phyloP scores from a whole-genome alignment of 169 alveolate species.

The Babesia bovis region DNA sequence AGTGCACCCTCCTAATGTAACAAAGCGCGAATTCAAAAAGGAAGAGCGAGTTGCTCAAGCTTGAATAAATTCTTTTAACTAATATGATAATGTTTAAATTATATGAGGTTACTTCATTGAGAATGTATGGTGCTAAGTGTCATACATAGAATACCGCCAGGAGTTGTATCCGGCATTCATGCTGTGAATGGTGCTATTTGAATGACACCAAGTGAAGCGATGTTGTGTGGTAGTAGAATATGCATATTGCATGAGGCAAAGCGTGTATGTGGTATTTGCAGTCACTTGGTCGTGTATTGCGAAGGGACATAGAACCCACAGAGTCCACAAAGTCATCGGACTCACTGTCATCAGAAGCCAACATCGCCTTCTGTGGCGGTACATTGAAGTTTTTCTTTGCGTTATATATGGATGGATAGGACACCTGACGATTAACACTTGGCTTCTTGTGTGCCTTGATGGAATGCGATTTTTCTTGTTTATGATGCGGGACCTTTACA shows the following conservation, averaged over 20 bases:
- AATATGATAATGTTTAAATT: no score
- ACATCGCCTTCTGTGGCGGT: not conserved
- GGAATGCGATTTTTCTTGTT: not conserved
- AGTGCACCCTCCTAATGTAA: not conserved
- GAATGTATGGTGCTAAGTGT: no score
- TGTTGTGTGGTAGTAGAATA: slow-evolving; percentile 18
- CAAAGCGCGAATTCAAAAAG: slow-evolving; percentile 9
- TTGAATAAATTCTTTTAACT: not conserved
- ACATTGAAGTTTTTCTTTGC: slow-evolving; percentile 29
- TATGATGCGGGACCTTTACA: not conserved
- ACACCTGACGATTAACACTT: slow-evolving; percentile 16
- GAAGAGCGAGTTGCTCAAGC: not conserved
- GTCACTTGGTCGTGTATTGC: not conserved
- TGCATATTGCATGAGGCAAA: not conserved
- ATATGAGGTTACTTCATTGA: no score
- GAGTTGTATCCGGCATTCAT: no score
- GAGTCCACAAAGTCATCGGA: not conserved
- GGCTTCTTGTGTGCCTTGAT: not conserved
- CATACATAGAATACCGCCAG: no score
- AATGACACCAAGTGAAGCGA: slow-evolving; percentile 6
- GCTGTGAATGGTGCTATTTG: no score
- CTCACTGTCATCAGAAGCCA: slow-evolving; percentile 11
- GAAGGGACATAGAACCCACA: not conserved
- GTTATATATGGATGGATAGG: slow-evolving; percentile 10
- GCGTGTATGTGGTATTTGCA: slow-evolving; percentile 1